Conservation (phyloP, 179 eudicot species). For the Heliamphora ciliata region DNA sequence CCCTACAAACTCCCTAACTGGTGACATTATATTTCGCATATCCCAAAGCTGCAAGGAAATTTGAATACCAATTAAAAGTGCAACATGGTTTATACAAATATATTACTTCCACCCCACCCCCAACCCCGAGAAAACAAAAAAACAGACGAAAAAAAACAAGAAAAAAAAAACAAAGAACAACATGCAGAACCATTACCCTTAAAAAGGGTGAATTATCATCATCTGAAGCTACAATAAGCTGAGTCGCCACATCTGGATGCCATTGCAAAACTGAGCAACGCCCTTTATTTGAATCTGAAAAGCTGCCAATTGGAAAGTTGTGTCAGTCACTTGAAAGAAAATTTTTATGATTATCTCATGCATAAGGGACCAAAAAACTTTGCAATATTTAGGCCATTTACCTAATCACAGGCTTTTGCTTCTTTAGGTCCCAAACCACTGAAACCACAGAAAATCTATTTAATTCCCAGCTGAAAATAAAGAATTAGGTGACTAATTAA, state of each 20-base stretch:
- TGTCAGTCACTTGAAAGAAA: slow-evolving; percentile 3
- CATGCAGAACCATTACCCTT: slow-evolving; percentile 42
- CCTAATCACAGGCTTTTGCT: slow-evolving; percentile 95
- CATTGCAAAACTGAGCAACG: slow-evolving; percentile 95
- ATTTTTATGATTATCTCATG: not conserved
- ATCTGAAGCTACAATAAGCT: slow-evolving; percentile 93
- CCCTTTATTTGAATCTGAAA: slow-evolving; percentile 69
- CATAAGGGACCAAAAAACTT: not conserved
- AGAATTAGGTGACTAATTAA: not conserved
- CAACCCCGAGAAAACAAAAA: not conserved
- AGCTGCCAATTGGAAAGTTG: slow-evolving; percentile 41
- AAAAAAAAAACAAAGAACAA: not conserved
- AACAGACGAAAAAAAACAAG: not conserved
- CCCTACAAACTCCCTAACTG: slow-evolving; percentile 80
- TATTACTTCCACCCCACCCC: too few species aligned
- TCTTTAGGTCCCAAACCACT: slow-evolving; percentile 97
- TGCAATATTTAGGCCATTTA: slow-evolving; percentile 22
- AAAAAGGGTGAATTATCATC: slow-evolving; percentile 82
- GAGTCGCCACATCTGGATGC: slow-evolving; percentile 95
- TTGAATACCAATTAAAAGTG: not conserved
- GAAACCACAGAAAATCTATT: slow-evolving; percentile 19
- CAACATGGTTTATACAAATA: too few species aligned
- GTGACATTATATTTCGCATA: slow-evolving; percentile 84
- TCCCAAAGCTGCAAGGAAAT: slow-evolving; percentile 77
- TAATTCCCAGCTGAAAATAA: slow-evolving; percentile 3